Evolutionary conservation across 805 yeast genomes (phyloP), one percentile per base, ranked within the genome.

Genomic region (Wickerhamiella musiphila): DNA sequence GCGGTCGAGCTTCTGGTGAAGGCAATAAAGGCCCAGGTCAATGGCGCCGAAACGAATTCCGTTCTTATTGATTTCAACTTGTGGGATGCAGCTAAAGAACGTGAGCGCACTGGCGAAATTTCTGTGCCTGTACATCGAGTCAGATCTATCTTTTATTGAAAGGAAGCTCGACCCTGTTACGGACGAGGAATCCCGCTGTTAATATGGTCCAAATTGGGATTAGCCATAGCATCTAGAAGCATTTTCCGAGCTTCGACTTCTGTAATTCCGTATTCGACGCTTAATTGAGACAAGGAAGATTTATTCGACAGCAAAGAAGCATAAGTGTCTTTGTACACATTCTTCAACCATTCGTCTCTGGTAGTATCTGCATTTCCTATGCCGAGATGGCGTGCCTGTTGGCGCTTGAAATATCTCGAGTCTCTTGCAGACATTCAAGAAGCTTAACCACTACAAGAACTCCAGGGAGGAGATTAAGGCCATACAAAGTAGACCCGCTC

Each of bases 81-180:
- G 19, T 60, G 65, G 65, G 65, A 60, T 33, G 48, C 60, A 3
- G 66, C 65, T 13, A 60, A 60, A 37, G 47, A 44, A 37, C 37
- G 43, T 13, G 65, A 60, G 39, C 23, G 20, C 16, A 28, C 36
- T 25, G 37, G 44, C 11, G 23, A 44, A 5, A 41, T 51, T 11
- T n/a, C n/a, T n/a, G n/a, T n/a, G n/a, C 52, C 48, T 4, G 50
- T 59, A 29, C 65, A 59, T 30, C 40, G 61, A 4, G 58, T 61
- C 5, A 36, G 65, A n/a, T 47, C 55, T 32, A 43, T 57, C 6
- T 57, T 34, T 29, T 58, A 58, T 25, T 57, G 38, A 31, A 10
- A 11, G 33, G 18, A 6, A 26, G 8, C 6, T 7, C 11, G 11
- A 12, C 16, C 16, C 16, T 7, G 9, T 12, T 24, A 7, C 16